These are phyloP conservation scores for Epichloe amarillans DNA, from an alignment of 2,329 filamentous ascomycete genomes.

Conservation along the genomic window DNA sequence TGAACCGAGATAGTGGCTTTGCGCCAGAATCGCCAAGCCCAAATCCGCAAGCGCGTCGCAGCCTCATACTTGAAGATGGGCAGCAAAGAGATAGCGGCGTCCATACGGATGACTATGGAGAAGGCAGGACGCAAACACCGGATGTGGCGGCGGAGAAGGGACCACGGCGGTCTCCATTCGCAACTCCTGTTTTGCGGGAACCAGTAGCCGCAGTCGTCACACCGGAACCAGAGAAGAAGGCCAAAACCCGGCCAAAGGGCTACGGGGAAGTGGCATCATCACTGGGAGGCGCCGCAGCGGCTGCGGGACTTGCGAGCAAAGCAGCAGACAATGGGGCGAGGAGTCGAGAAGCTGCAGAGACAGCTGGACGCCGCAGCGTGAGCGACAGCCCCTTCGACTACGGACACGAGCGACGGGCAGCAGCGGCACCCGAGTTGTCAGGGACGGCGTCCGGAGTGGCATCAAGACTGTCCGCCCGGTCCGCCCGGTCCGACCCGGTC, in stretches of 20 bases:
- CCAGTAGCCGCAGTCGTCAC: conserved; percentile 23
- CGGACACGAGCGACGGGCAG: not conserved
- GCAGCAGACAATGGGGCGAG: not conserved
- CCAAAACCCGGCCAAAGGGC: conserved; percentile 13
- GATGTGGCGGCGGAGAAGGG: conserved; percentile 15
- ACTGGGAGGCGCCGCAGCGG: not conserved
- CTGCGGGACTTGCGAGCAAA: not conserved
- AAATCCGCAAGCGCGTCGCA: conserved; percentile 23
- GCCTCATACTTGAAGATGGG: conserved; percentile 20
- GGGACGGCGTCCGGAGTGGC: not conserved
- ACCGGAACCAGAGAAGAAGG: conserved; percentile 32
- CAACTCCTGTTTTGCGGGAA: conserved; percentile 27
- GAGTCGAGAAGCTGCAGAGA: conserved; percentile 6
- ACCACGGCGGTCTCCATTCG: conserved; percentile 19
- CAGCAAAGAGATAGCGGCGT: conserved; percentile 42
- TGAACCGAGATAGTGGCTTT: conserved; percentile 23
- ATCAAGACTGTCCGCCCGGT: conserved; percentile 5
- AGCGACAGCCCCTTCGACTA: conserved; percentile 5
- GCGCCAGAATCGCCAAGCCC: conserved; percentile 29
- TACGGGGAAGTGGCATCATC: conserved; percentile 15
- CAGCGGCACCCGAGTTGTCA: not conserved
- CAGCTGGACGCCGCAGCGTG: conserved; percentile 2
- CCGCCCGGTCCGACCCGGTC: conserved; percentile 12
- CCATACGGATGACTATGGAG: conserved; percentile 36
- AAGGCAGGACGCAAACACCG: conserved; percentile 17